Evolutionary conservation across 345 rosid genomes (phyloP), one percentile per base, ranked within the genome.

Genomic region (Litchi chinensis): DNA sequence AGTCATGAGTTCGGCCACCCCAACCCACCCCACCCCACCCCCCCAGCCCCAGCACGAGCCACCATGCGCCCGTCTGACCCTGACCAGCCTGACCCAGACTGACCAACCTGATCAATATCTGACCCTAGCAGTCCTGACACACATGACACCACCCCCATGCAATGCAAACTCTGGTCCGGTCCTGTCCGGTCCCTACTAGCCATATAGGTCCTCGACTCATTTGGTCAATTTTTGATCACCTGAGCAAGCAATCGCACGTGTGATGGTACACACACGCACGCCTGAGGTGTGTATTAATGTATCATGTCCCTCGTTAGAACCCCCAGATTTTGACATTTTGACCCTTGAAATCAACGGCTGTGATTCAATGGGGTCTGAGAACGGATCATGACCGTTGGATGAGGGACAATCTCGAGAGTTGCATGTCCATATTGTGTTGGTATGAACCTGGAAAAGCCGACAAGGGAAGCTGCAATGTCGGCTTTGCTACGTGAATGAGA

Each of bases 401-500:
- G 0, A 46, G 68, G 19, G 81, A 83, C 83, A 83, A 80, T 76
- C 85, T 52, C 76, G 74, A 68, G 70, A 32, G 44, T 3, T 76
- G 8, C 63, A 66, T 66, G 81, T 60, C 79, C 39, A 37, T 69
- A 54, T 21, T 7, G 21, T 79, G 85, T 78, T 79, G 76, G 80
- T 52, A 15, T 8, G 65, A 41, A 54, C 75, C 78, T 73, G 77
- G 6, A 78, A 86, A 82, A 78, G 54, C 86, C 84, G 86, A 88
- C 88, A 82, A 28, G 6, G 0, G 81, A 41, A 68, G 86, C 48
- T 76, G 82, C 24, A n/a, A 43, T 85, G 89, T 81, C 86, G 83
- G 84, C 28, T 48, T 26, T 48, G 19, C 15, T 39, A 16, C 2
- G 50, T 37, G 77, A 24, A 69, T 67, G 48, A 22, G 28, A 40